Percentiles rank a stretch among this genome's conserved stretches.
Conservation (phyloP, 306 rosid genomes). For the Rubus idaeus region DNA sequence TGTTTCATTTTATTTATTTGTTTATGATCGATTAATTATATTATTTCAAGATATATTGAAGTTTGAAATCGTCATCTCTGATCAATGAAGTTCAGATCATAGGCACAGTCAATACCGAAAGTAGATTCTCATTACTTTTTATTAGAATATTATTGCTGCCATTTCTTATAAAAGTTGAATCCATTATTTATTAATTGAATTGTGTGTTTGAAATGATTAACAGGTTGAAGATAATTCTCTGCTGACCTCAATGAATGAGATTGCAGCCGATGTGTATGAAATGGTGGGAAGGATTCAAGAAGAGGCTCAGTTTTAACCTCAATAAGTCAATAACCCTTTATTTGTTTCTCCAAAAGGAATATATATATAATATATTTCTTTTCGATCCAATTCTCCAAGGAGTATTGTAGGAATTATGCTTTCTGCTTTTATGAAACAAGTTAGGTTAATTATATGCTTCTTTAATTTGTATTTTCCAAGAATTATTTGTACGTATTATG, state of each 20-base stretch:
- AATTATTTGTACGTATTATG: neutral
- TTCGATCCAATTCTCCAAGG: no score
- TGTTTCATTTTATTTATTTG: neutral
- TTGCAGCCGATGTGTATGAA: constrained; percentile 45
- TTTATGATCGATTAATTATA: neutral
- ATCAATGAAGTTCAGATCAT: neutral
- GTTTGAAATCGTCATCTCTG: neutral
- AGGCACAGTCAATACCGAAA: neutral
- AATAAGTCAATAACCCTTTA: neutral
- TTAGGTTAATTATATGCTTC: neutral
- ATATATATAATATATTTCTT: neutral
- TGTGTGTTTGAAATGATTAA: constrained; percentile 11
- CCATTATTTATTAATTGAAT: neutral
- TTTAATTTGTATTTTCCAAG: neutral
- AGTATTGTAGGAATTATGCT: neutral
- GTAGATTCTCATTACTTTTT: neutral
- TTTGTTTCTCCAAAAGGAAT: neutral
- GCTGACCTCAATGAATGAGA: constrained; percentile 38
- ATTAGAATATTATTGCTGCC: neutral
- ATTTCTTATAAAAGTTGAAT: neutral
- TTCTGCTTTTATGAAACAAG: neutral
- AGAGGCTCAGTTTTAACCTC: constrained; percentile 17
- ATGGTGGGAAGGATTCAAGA: constrained; percentile 43
- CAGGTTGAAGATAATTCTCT: constrained; percentile 42
- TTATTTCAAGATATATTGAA: neutral